A percentile compares a stretch with the other conserved stretches of the same genome.
Conservation (phyloP, 371 early-diverging fungal genomes). For the Actinomortierella wolfii region DNA sequence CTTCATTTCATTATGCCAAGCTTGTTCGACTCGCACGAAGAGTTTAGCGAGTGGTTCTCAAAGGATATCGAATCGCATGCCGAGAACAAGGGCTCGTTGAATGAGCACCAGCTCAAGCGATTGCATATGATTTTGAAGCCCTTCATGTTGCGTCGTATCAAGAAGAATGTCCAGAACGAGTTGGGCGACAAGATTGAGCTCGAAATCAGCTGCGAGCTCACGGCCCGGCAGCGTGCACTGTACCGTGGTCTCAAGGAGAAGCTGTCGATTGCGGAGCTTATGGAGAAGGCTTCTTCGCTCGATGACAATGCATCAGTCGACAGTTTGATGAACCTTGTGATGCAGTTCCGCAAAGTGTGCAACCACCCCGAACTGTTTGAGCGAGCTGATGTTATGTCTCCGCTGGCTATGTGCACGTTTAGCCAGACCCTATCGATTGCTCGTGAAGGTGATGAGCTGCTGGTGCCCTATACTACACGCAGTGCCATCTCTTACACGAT, state of each 20-base stretch:
- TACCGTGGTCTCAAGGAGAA: constrained; percentile 82
- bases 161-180: constrained; percentile 96
- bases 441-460: constrained; percentile 62
- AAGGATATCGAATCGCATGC: constrained; percentile 94
- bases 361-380: constrained; percentile 99
- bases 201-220: constrained; percentile 84
- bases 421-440: constrained; percentile 66
- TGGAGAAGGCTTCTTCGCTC: constrained; percentile 74
- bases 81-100: constrained; percentile 82
- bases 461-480: constrained; percentile 66
- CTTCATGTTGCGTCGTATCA: constrained; percentile 98
- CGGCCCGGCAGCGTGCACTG: constrained; percentile 80
- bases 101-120: constrained; percentile 89
- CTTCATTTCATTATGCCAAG: constrained; percentile 99
- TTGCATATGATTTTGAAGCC: constrained; percentile 98
- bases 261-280: constrained; percentile 81
- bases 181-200: constrained; percentile 93
- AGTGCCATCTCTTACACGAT: constrained; percentile 65
- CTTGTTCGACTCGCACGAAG: constrained; percentile 94
- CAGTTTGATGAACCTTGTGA: constrained; percentile 92
- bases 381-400: constrained; percentile 82
- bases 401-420: constrained; percentile 67
- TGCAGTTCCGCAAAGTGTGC: constrained; percentile 98
- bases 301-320: constrained; percentile 69
- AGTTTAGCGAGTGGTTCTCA: constrained; percentile 96